Conservation (phyloP, 257 asterid species). For the Verbena officinalis region DNA sequence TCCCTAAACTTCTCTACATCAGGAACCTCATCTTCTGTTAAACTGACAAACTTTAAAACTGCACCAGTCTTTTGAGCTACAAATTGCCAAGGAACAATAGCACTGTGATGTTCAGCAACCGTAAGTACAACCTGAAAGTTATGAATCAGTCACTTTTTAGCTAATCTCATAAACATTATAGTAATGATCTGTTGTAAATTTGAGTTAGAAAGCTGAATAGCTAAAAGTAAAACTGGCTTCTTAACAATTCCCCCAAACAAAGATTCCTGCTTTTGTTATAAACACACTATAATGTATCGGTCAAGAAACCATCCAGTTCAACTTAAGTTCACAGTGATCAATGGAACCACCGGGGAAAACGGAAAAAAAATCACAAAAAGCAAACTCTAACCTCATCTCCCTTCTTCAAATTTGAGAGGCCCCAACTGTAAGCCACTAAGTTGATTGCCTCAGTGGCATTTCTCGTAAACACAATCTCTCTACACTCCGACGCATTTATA, state of each 20-base stretch:
- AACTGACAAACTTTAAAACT: constrained; percentile 61
- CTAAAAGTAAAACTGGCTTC: no score
- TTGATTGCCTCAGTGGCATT: constrained; percentile 99
- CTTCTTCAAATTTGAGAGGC: constrained; percentile 70
- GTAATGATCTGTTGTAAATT: constrained; percentile 4
- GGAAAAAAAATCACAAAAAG: background rate
- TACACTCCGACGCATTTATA: constrained; percentile 62
- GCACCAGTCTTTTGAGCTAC: constrained; percentile 99
- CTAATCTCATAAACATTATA: background rate
- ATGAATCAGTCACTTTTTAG: constrained; percentile 29
- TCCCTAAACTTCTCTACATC: constrained; percentile 64
- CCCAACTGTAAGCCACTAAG: constrained; percentile 96
- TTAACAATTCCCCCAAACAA: background rate
- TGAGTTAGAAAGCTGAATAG: background rate
- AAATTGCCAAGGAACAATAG: constrained; percentile 96
- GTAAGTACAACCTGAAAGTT: constrained; percentile 70
- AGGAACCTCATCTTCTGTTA: constrained; percentile 81
- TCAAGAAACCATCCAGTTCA: constrained; percentile 11
- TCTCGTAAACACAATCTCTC: constrained; percentile 88
- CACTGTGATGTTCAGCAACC: constrained; percentile 97
- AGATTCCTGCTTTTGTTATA: constrained; percentile 3
- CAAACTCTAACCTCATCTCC: constrained; percentile 75
- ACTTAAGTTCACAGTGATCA: constrained; percentile 29
- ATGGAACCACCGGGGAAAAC: background rate
- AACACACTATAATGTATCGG: background rate